A percentile compares a stretch with the other conserved stretches of the same genome.
Conservation (phyloP, 1,139 yeast species). For the Starmera stellimalicola region DNA sequence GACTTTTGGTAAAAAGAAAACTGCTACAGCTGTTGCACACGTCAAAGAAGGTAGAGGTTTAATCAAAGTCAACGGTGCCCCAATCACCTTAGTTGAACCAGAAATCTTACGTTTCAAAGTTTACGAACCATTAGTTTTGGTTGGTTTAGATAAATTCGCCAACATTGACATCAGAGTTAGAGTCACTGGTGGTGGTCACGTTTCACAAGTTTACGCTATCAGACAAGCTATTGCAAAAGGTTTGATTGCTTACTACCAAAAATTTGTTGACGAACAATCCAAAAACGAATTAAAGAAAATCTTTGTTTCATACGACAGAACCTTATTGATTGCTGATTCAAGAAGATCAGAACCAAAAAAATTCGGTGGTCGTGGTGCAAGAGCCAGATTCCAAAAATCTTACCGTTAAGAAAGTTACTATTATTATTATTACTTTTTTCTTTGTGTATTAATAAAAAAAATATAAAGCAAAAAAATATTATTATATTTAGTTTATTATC, state of each 20-base stretch:
- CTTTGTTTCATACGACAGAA: conserved; percentile 96
- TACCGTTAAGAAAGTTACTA: conserved; percentile 82
- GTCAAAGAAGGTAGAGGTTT: conserved; percentile 99
- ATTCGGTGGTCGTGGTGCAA: conserved; percentile 99
- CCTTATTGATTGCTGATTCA: conserved; percentile 98
- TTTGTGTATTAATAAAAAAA: conserved; percentile 1
- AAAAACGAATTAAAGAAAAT: conserved; percentile 99
- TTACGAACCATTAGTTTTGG: conserved; percentile 97
- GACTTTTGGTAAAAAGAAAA: conserved; percentile 99
- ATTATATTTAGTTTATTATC: background rate
- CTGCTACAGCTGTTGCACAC: conserved; percentile 99
- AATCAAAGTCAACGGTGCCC: conserved; percentile 98
- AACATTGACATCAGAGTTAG: conserved; percentile 97
- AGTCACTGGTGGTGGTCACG: conserved; percentile 99
- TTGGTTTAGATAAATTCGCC: conserved; percentile 98
- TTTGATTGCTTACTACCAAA: conserved; percentile 98
- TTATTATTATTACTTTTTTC: conserved; percentile 1
- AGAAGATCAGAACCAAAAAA: conserved; percentile 99
- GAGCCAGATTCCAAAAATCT: conserved; percentile 99
- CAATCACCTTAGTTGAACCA: conserved; percentile 98
- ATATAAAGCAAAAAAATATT: background rate
- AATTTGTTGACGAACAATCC: conserved; percentile 98
- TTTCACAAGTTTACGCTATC: conserved; percentile 98
- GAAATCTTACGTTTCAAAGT: conserved; percentile 99
- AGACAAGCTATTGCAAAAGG: conserved; percentile 99